Percentiles rank a stretch among this genome's conserved stretches.
phyloP scores from a whole-genome alignment of 202 grass and related monocot species.

The Hordeum pubiflorum region DNA sequence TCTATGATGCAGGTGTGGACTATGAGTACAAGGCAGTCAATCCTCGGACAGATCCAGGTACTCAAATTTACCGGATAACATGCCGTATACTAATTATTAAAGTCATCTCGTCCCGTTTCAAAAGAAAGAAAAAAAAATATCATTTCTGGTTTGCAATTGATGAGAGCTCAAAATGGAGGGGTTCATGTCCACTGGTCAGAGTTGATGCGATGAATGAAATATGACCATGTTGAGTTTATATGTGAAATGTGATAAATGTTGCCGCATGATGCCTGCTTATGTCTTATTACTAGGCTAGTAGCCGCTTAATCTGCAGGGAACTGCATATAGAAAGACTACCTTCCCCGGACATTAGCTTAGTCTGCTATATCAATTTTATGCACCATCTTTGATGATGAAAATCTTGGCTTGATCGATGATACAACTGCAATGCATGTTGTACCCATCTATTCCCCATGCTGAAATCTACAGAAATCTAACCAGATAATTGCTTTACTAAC shows the following conservation, averaged over 20 bases:
- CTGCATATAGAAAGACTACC: not conserved
- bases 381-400: not conserved
- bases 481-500: not conserved
- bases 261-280: not conserved
- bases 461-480: not conserved
- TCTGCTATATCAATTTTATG: not conserved
- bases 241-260: not conserved
- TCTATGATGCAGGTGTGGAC: slow-evolving; percentile 43
- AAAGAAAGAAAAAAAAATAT: no score
- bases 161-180: not conserved
- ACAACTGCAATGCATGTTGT: not conserved
- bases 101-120: not conserved
- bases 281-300: not conserved
- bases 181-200: not conserved
- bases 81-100: not conserved
- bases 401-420: not conserved
- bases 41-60: slow-evolving; percentile 53
- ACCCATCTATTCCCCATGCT: not conserved
- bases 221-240: not conserved
- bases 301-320: not conserved
- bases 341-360: not conserved
- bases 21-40: slow-evolving; percentile 87
- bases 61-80: not conserved
- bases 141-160: not conserved
- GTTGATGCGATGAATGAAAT: not conserved